Base-by-base conservation (phyloP, 345 rosid species). In the Citrus unshiu region DNA sequence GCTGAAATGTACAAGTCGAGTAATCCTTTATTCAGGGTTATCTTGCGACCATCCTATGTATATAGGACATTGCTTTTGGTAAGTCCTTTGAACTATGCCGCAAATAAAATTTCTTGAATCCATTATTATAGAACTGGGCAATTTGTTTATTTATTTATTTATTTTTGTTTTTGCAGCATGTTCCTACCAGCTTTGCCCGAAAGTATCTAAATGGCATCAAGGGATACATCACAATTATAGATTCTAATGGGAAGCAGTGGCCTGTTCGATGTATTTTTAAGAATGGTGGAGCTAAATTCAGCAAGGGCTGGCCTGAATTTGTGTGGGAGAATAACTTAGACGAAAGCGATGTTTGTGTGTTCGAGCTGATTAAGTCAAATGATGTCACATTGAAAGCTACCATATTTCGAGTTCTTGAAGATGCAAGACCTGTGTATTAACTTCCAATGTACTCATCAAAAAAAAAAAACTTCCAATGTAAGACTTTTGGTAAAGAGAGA, bases 231-330 rank as follows among this genome's bases (percentile, higher is more conserved):
- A 87, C 78, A 29, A 90, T 89, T 68, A 83, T 84, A 77, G 73
- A 54, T 30, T 66, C 89, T 27, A 80, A 82, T 27, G 90, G 87
- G 68, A 86, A 81, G 59, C 84, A 79, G 71, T 88, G 91, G 95
- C 81, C 68, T 10, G 95, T 89, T 25, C 81, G 87, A 37, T 89
- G 90, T 79, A 68, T 82, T 25, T 79, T 72, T 29, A 76, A 60
- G 46, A 56, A 74, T 9, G 79, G 89, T 7, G 59, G 71, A 40
- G 83, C 85, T 77, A 85, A 84, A 56, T 77, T 89, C 19, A 76
- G 86, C 83, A 85, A 88, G 77, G 94, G 94, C 73, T 89, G 94
- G 92, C 78, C 83, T 9, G 91, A 81, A 73, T 91, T 88, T 77
- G 85, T 79, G 4, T 72, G 80, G 89, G 91, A 82, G 34, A 88